Conservation (phyloP, 2,329 filamentous ascomycete species). For the Fusarium sp. region DNA sequence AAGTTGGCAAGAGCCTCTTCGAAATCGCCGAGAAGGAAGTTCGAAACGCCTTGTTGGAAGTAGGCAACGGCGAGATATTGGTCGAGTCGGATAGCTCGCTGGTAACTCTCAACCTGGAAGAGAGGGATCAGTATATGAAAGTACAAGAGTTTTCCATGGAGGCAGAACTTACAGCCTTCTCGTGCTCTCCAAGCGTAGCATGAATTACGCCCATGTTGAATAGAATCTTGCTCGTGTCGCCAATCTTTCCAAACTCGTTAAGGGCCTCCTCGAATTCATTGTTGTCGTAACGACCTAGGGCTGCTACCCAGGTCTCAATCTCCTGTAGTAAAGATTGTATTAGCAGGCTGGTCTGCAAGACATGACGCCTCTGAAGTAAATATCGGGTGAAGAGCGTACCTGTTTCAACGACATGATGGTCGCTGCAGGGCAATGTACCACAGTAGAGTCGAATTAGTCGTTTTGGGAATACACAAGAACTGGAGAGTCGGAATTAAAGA, state of each 20-base stretch:
- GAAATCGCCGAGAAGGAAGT: slow-evolving; percentile 96
- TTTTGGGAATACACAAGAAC: slow-evolving; percentile 12
- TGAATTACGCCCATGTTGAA: slow-evolving; percentile 99
- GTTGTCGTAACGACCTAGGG: slow-evolving; percentile 92
- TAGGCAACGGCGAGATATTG: slow-evolving; percentile 97
- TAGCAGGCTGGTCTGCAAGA: slow-evolving; percentile 28
- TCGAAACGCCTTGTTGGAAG: slow-evolving; percentile 98
- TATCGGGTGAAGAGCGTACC: slow-evolving; percentile 54
- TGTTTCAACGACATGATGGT: slow-evolving; percentile 70
- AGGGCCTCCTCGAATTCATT: slow-evolving; percentile 96
- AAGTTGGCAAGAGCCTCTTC: slow-evolving; percentile 98
- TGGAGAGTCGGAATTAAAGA: slow-evolving; percentile 12
- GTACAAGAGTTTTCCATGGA: not conserved
- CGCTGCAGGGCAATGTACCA: slow-evolving; percentile 41
- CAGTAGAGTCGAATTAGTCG: slow-evolving; percentile 20
- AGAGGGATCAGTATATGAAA: slow-evolving; percentile 31
- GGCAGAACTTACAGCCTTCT: slow-evolving; percentile 80
- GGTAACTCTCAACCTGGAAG: slow-evolving; percentile 88
- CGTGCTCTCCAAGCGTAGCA: slow-evolving; percentile 94
- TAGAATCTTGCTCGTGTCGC: slow-evolving; percentile 96
- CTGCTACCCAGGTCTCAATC: slow-evolving; percentile 98
- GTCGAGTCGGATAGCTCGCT: slow-evolving; percentile 88
- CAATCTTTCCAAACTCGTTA: slow-evolving; percentile 84
- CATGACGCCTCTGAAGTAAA: slow-evolving; percentile 3
- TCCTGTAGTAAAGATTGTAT: slow-evolving; percentile 68